These are phyloP conservation scores for Acacia concinna DNA, from an alignment of 331 rosid species.

Conservation along the genomic window DNA sequence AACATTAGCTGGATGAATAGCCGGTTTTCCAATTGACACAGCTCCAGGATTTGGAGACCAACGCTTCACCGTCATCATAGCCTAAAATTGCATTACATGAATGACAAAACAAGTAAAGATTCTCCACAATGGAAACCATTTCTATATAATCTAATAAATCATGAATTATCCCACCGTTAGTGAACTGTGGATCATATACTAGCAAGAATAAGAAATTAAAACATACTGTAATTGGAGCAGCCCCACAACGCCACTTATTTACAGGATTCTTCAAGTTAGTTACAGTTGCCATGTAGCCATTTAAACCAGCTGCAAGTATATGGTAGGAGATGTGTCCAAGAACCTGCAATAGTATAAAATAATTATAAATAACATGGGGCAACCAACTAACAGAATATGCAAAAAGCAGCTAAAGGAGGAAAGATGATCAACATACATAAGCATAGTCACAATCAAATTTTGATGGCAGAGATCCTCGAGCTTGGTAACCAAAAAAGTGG, in stretches of 20 bases:
- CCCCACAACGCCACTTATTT: slow-evolving; percentile 79
- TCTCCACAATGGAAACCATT: slow-evolving; percentile 6
- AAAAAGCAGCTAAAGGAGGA: slow-evolving; percentile 21
- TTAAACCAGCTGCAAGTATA: slow-evolving; percentile 73
- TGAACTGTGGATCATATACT: not conserved
- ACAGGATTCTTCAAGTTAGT: slow-evolving; percentile 67
- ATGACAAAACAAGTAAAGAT: slow-evolving; percentile 23
- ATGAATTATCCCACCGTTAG: not conserved
- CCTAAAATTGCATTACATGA: slow-evolving; percentile 44
- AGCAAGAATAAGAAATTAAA: slow-evolving; percentile 4
- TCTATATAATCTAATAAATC: not conserved
- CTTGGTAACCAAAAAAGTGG: slow-evolving; percentile 99
- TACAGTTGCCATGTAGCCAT: slow-evolving; percentile 75
- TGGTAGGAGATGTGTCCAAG: slow-evolving; percentile 87
- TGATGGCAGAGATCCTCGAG: slow-evolving; percentile 97
- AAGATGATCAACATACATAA: slow-evolving; percentile 55
- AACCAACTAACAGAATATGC: slow-evolving; percentile 2
- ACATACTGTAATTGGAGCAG: slow-evolving; percentile 62
- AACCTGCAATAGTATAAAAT: slow-evolving; percentile 41
- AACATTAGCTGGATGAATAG: slow-evolving; percentile 88
- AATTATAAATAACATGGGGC: not conserved
- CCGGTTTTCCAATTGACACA: slow-evolving; percentile 84
- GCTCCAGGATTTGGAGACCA: slow-evolving; percentile 90
- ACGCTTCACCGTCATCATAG: slow-evolving; percentile 94
- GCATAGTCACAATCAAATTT: slow-evolving; percentile 97